Base-by-base conservation (phyloP, 192 early-diverging fungal genomes). In the Gaertneriomyces semiglobifer region DNA sequence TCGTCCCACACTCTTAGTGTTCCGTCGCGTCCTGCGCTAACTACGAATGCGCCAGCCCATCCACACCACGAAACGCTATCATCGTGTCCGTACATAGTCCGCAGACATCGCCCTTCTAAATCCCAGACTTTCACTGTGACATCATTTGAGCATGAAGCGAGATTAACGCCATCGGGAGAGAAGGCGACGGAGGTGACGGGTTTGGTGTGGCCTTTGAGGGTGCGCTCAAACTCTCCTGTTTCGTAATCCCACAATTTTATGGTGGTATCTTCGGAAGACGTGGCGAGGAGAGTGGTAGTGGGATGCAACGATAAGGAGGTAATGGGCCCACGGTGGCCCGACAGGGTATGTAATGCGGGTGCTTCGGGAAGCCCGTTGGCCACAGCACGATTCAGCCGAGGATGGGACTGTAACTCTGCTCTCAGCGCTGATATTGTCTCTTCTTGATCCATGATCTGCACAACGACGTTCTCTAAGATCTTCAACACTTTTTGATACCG, bases 171-270 rank as follows among this genome's bases (percentile, higher is more conserved):
- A 43, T 93, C 81, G 18, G 95, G 95, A 66, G 96, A 93, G 68
- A 96, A 93, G 19, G 85, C 80, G n/a, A 97, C 86, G 43, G 85
- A 90, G 69, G 92, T 89, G n/a, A 98, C 93, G 10, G 93, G 81
- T 65, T 96, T 94, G 1, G 95, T 98, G 70, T 98, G 95, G 45
- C 95, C 94, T 69, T 95, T 95, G 6, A 98, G 76, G 0, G 95
- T 93, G 42, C 90, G 75, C 73, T 97, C 95, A 77, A 90, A 95
- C 47, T 90, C 89, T 46, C 91, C 94, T 10, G 93, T 86, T 71
- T 98, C 95, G 53, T 89, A 88, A 79, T 98, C 95, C 89, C 89
- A 98, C 42, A 97, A 86, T 66, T 92, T 92, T 58, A 97, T 88
- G 0, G 93, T 88, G 51, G 92, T 88, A 63, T 98, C 95, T 69